Percentiles rank a stretch among this genome's conserved stretches.
These are phyloP conservation scores for Pythium guiyangense DNA, from an alignment of 352 stramenopile species.

Conservation along the genomic window DNA sequence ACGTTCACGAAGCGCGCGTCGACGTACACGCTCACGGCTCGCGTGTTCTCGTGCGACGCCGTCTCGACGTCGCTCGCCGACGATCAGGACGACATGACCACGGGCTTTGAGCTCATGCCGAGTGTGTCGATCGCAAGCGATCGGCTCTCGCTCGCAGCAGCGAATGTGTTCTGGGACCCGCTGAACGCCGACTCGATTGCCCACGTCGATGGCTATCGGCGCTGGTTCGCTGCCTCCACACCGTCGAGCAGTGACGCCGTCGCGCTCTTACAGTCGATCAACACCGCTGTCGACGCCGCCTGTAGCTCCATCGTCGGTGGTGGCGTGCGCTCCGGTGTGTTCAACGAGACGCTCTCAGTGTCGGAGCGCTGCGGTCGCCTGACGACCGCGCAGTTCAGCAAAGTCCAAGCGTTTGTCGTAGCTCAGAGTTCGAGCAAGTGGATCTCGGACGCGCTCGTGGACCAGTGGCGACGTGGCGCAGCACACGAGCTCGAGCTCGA, in stretches of 20 bases:
- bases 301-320: slow-evolving; percentile 21
- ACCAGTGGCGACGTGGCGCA: slow-evolving; percentile 60
- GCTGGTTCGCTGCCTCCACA: slow-evolving; percentile 29
- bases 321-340: slow-evolving; percentile 40
- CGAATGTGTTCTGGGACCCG: slow-evolving; percentile 36
- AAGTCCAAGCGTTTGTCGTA: slow-evolving; percentile 35
- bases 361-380: slow-evolving; percentile 25
- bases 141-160: slow-evolving; percentile 32
- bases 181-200: slow-evolving; percentile 43
- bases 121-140: slow-evolving; percentile 7
- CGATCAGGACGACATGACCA: slow-evolving; percentile 35
- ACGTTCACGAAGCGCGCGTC: slow-evolving; percentile 27
- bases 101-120: slow-evolving; percentile 42
- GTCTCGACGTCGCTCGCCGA: slow-evolving; percentile 42
- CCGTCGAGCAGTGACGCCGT: slow-evolving; percentile 1
- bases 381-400: slow-evolving; percentile 24
- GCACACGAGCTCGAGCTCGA: slow-evolving; percentile 47
- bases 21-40: slow-evolving; percentile 23
- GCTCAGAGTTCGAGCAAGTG: slow-evolving; percentile 19
- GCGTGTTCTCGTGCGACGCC: slow-evolving; percentile 38
- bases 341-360: slow-evolving; percentile 32
- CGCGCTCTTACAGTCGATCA: slow-evolving; percentile 26
- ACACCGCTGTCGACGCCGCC: slow-evolving; percentile 21
- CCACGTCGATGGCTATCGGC: slow-evolving; percentile 32
- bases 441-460: slow-evolving; percentile 38